A percentile compares a stretch with the other conserved stretches of the same genome.
Conservation (phyloP, 2,329 filamentous ascomycete species). For the Calycina herbarum region DNA sequence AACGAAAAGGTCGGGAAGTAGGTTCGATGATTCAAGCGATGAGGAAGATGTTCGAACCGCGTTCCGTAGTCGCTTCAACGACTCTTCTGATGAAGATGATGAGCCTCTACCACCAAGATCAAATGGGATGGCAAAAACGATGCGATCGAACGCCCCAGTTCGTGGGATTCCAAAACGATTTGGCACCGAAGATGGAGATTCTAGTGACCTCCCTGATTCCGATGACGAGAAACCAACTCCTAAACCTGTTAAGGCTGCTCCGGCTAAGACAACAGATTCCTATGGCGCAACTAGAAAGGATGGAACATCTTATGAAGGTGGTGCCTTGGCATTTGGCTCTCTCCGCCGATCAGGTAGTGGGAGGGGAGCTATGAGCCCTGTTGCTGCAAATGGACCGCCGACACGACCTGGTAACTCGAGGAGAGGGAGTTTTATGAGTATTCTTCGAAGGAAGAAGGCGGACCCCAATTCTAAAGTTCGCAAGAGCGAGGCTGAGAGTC, state of each 20-base stretch:
- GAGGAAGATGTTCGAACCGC: constrained; percentile 35
- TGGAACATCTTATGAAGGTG: background rate
- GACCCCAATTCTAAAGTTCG: constrained; percentile 53
- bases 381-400: constrained; percentile 11
- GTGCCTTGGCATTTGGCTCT: constrained; percentile 26
- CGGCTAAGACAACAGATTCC: constrained; percentile 15
- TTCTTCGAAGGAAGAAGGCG: constrained; percentile 64
- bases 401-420: constrained; percentile 39
- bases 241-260: constrained; percentile 15
- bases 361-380: constrained; percentile 33
- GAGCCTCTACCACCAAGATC: constrained; percentile 25
- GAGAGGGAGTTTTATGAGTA: constrained; percentile 55
- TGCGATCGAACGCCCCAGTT: constrained; percentile 27
- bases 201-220: constrained; percentile 61
- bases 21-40: constrained; percentile 40
- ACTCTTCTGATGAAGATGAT: constrained; percentile 63
- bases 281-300: constrained; percentile 1
- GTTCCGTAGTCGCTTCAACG: constrained; percentile 54
- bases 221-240: constrained; percentile 49
- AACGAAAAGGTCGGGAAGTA: constrained; percentile 22
- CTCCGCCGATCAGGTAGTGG: constrained; percentile 43
- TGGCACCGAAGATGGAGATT: constrained; percentile 57
- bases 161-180: constrained; percentile 52
- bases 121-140: constrained; percentile 20
- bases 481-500: constrained; percentile 56